A percentile compares a stretch with the other conserved stretches of the same genome.
Evolutionary conservation across 768 basidiomycete genomes (phyloP).

Genomic region (Pisolithus marmoratus): DNA sequence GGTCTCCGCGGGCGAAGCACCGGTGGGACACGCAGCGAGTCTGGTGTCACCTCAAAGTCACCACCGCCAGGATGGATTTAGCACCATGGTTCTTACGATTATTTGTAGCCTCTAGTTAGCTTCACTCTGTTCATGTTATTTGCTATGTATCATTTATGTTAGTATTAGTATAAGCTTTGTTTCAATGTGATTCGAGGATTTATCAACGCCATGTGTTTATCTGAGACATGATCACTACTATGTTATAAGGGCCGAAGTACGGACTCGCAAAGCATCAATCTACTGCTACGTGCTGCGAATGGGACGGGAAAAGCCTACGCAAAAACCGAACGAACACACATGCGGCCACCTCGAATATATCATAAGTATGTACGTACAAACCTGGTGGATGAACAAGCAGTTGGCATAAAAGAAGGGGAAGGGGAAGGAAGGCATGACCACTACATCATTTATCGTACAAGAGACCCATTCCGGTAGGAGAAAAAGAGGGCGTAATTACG

Average conservation of each 20-base stretch:
- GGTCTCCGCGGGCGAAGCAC: constrained; percentile 14
- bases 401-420: constrained; percentile 26
- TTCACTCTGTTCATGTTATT: no score
- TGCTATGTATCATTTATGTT: background rate
- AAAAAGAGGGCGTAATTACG: background rate
- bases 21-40: constrained; percentile 5
- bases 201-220: background rate
- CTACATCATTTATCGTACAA: constrained; percentile 27
- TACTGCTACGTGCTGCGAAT: constrained; percentile 10
- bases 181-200: background rate
- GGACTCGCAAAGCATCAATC: constrained; percentile 9
- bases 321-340: constrained; percentile 12
- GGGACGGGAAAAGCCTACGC: constrained; percentile 12
- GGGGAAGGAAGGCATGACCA: constrained; percentile 25
- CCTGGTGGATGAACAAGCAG: constrained; percentile 21
- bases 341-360: constrained; percentile 13
- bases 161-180: background rate
- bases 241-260: background rate
- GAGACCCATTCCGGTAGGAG: constrained; percentile 6
- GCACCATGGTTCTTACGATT: background rate
- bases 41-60: constrained; percentile 5
- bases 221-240: background rate
- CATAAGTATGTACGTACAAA: constrained; percentile 25
- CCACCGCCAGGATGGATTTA: constrained; percentile 48
- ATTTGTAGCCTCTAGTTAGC: no score